Percentiles rank a stretch among this genome's conserved stretches.
Evolutionary conservation across 352 stramenopile species (phyloP).

Genomic region (Globisporangium paddicum): DNA sequence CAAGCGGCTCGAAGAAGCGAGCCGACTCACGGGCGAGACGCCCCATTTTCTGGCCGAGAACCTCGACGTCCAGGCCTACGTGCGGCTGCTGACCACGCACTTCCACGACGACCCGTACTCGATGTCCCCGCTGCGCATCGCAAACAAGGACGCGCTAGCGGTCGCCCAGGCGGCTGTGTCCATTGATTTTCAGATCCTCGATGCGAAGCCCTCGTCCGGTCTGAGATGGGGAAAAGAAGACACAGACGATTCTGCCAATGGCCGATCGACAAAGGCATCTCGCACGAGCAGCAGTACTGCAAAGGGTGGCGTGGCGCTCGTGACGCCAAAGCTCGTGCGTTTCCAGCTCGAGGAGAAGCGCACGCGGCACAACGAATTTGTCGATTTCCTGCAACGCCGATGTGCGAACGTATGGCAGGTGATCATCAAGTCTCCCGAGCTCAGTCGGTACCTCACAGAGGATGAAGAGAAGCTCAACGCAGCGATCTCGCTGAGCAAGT

Average conservation of each 20-base stretch:
- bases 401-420: conserved; percentile 57
- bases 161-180: conserved; percentile 57
- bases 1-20: conserved; percentile 39
- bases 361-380: conserved; percentile 47
- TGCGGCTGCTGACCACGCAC: conserved; percentile 45
- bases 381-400: conserved; percentile 61
- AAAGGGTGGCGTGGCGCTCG: conserved; percentile 18
- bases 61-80: conserved; percentile 50
- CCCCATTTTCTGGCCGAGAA: conserved; percentile 32
- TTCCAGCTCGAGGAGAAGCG: conserved; percentile 84
- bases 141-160: conserved; percentile 29
- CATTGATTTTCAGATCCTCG: conserved; percentile 68
- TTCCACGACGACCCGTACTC: conserved; percentile 52
- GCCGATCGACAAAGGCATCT: conserved; percentile 9
- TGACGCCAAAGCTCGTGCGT: conserved; percentile 80
- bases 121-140: conserved; percentile 37
- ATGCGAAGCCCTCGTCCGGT: conserved; percentile 77
- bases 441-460: conserved; percentile 49
- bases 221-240: conserved; percentile 64
- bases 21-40: conserved; percentile 31
- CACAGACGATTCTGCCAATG: conserved; percentile 12
- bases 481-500: conserved; percentile 70
- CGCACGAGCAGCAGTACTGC: background rate
- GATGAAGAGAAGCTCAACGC: conserved; percentile 77
- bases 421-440: conserved; percentile 45